These are phyloP conservation scores for Pseudocercospora eumusae DNA, from an alignment of 2,329 filamentous ascomycete genomes.

Conservation along the genomic window DNA sequence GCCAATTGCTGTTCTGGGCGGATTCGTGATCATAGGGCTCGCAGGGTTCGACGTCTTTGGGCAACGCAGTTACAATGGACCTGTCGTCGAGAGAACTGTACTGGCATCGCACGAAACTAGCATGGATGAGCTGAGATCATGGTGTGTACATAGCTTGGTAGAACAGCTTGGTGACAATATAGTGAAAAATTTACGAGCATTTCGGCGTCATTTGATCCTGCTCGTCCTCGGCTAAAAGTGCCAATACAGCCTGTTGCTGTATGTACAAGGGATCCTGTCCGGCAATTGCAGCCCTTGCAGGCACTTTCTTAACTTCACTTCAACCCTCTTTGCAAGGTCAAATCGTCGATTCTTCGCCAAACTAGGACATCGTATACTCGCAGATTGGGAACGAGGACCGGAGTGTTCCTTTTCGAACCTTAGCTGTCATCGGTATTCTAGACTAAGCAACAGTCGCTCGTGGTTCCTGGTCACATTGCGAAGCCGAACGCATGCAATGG, in stretches of 20 bases:
- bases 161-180: no score
- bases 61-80: slow-evolving; percentile 13
- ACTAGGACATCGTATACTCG: not conserved
- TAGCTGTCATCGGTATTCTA: not conserved
- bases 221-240: not conserved
- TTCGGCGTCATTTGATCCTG: not conserved
- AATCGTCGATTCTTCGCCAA: slow-evolving; percentile 3
- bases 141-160: no score
- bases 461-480: not conserved
- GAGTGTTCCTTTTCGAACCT: not conserved
- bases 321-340: not conserved
- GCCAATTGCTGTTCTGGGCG: slow-evolving; percentile 25
- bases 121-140: not conserved
- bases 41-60: slow-evolving; percentile 18
- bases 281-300: slow-evolving; percentile 2
- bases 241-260: not conserved
- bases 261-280: not conserved
- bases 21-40: slow-evolving; percentile 22
- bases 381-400: not conserved
- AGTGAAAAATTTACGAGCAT: no score
- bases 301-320: slow-evolving; percentile 1
- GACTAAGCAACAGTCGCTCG: not conserved
- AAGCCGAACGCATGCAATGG: not conserved
- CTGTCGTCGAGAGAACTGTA: slow-evolving; percentile 11
- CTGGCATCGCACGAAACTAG: not conserved